Conservation (phyloP, 306 rosid species). For the Ochetophila trinervis region DNA sequence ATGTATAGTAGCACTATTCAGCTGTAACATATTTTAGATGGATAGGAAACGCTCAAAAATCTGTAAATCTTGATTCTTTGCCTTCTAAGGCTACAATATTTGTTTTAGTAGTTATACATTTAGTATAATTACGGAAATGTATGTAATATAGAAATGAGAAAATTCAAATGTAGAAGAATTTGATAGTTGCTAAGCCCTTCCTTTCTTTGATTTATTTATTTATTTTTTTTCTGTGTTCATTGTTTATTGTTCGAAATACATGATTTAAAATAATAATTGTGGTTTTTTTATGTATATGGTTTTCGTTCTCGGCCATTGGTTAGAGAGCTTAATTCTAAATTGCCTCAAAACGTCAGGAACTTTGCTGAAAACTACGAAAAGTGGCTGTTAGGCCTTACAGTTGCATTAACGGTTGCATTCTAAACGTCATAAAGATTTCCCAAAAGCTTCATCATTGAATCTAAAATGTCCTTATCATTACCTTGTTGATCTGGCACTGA, state of each 20-base stretch:
- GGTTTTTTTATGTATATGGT: background rate
- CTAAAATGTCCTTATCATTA: too few species aligned
- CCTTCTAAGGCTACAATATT: slow-evolving; percentile 26
- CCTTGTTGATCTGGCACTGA: too few species aligned
- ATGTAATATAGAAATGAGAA: slow-evolving; percentile 27
- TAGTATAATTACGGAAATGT: slow-evolving; percentile 28
- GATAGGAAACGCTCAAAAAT: slow-evolving; percentile 16
- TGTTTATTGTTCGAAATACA: background rate
- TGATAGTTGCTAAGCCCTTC: background rate
- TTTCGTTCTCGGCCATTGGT: background rate
- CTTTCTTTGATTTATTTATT: background rate
- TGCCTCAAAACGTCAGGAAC: background rate
- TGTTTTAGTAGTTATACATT: slow-evolving; percentile 12
- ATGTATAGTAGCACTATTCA: slow-evolving; percentile 28
- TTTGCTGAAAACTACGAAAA: background rate
- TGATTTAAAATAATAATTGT: too few species aligned
- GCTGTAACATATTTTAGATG: slow-evolving; percentile 20
- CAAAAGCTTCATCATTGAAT: too few species aligned
- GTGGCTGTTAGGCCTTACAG: background rate
- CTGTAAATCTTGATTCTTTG: slow-evolving; percentile 25
- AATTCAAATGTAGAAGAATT: slow-evolving; percentile 33
- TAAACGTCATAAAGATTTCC: too few species aligned
- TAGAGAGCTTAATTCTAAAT: background rate
- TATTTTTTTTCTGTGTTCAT: background rate
- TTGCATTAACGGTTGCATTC: too few species aligned